A percentile compares a stretch with the other conserved stretches of the same genome.
Evolutionary conservation across 1,139 yeast genomes (phyloP).

Genomic region (Suhomyces chickasaworum): DNA sequence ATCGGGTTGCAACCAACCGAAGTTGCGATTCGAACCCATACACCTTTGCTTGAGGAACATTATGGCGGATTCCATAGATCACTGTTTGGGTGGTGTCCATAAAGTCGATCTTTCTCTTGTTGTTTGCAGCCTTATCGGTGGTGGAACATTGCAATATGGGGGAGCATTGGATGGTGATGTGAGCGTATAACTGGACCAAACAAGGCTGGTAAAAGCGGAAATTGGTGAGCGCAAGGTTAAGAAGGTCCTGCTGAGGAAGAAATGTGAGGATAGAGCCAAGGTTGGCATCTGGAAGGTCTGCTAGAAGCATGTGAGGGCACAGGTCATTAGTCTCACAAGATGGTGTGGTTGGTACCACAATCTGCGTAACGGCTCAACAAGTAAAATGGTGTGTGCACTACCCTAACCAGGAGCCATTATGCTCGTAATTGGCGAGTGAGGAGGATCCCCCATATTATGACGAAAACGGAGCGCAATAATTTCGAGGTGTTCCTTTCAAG

Average conservation of each 20-base stretch:
- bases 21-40: constrained; percentile 16
- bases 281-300: constrained; percentile 22
- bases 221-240: constrained; percentile 41
- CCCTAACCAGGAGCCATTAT: too few species aligned
- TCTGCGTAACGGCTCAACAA: constrained; percentile 5
- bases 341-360: not conserved
- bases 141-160: constrained; percentile 23
- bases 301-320: constrained; percentile 4
- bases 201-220: constrained; percentile 41
- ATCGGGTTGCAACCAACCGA: constrained; percentile 33
- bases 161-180: constrained; percentile 27
- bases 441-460: too few species aligned
- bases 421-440: too few species aligned
- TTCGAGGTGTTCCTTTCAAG: too few species aligned
- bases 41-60: constrained; percentile 12
- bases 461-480: not conserved
- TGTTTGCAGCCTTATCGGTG: constrained; percentile 10
- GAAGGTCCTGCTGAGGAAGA: constrained; percentile 37
- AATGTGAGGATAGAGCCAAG: constrained; percentile 24
- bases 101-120: constrained; percentile 24
- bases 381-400: not conserved
- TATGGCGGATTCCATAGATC: constrained; percentile 28
- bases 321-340: not conserved
- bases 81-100: constrained; percentile 27
- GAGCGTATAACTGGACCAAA: constrained; percentile 31